Evolutionary conservation across 2,329 filamentous ascomycete genomes (phyloP).

Genomic region (Fusarium sp.): DNA sequence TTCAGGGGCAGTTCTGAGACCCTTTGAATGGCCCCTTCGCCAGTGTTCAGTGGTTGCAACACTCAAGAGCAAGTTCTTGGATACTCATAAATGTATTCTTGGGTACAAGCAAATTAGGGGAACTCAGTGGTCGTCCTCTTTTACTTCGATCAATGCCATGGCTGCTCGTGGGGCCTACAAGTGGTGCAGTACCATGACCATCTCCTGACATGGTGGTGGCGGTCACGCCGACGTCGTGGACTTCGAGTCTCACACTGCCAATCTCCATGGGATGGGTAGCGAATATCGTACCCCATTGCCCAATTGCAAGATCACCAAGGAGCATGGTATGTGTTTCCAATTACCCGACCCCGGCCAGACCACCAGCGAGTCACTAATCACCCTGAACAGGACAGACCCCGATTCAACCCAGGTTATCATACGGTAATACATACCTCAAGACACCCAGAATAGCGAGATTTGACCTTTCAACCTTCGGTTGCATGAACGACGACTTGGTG

Average conservation of each 20-base stretch:
- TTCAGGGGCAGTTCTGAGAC: neutral
- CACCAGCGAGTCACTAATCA: too few species aligned
- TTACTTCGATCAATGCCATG: too few species aligned
- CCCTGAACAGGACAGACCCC: neutral
- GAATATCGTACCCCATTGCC: too few species aligned
- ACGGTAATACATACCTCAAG: neutral
- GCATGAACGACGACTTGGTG: neutral
- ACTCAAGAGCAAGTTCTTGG: slow-evolving; percentile 5
- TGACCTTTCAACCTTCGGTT: too few species aligned
- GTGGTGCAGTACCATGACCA: neutral
- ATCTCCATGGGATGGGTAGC: neutral
- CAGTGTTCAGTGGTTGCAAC: neutral
- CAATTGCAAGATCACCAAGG: neutral
- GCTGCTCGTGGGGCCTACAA: neutral
- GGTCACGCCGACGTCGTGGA: fast-evolving
- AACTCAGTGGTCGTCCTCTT: too few species aligned
- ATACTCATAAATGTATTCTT: too few species aligned
- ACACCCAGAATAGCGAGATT: neutral
- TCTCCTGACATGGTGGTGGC: neutral
- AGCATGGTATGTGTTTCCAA: neutral
- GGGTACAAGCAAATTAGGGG: neutral
- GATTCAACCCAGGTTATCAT: too few species aligned
- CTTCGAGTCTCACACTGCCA: neutral
- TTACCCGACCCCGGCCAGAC: neutral
- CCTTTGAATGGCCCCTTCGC: too few species aligned